A percentile compares a stretch with the other conserved stretches of the same genome.
phyloP scores from a whole-genome alignment of 371 early-diverging fungal genomes.

The Synchytrium microbalum region DNA sequence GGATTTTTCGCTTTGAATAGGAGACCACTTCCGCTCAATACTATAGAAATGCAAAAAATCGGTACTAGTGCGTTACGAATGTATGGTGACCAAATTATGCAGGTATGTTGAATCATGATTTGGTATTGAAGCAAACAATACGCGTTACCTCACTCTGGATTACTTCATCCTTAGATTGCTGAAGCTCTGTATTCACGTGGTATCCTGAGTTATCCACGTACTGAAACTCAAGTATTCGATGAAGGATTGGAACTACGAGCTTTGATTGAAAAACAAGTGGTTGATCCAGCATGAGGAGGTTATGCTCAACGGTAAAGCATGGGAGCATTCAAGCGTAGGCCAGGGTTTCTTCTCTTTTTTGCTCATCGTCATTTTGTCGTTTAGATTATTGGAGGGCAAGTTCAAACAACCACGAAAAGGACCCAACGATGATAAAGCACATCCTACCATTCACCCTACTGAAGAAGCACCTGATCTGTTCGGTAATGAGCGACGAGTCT shows the following conservation, averaged over 20 bases:
- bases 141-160: not conserved
- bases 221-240: constrained; percentile 96
- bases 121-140: not conserved
- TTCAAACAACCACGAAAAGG: constrained; percentile 84
- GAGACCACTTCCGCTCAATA: constrained; percentile 90
- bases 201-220: constrained; percentile 97
- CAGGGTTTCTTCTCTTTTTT: not conserved
- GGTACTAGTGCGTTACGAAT: constrained; percentile 66
- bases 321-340: not conserved
- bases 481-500: constrained; percentile 72
- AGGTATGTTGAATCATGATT: constrained; percentile 32
- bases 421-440: constrained; percentile 94
- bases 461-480: constrained; percentile 38
- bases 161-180: constrained; percentile 52
- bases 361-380: not conserved
- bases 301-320: constrained; percentile 53
- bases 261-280: constrained; percentile 58
- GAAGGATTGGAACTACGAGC: constrained; percentile 61
- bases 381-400: constrained; percentile 59
- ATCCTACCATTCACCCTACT: constrained; percentile 99
- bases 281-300: constrained; percentile 53
- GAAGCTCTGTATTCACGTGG: constrained; percentile 82
- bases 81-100: constrained; percentile 79
- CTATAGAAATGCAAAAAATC: constrained; percentile 90
- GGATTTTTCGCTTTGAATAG: constrained; percentile 10